These are phyloP conservation scores for Hylodesmum podocarpum DNA, from an alignment of 306 rosid genomes.

Conservation along the genomic window DNA sequence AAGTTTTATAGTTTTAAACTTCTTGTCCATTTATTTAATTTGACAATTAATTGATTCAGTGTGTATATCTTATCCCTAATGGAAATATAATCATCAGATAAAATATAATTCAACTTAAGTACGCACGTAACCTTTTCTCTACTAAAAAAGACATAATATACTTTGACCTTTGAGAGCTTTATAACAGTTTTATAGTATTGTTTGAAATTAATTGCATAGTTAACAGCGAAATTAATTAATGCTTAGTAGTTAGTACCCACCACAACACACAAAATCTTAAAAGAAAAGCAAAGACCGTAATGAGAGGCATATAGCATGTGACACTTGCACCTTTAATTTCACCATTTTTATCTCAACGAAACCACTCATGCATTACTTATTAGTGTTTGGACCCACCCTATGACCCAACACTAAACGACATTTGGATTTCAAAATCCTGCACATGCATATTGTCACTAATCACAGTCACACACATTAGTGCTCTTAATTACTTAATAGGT, in stretches of 20 bases:
- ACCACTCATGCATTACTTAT: background rate
- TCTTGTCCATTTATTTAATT: background rate
- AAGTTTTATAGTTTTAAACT: background rate
- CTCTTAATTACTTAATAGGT: background rate
- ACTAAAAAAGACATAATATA: background rate
- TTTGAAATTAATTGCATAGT: background rate
- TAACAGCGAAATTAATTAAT: background rate
- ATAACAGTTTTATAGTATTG: background rate
- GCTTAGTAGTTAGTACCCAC: background rate
- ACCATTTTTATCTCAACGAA: background rate
- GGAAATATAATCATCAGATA: background rate
- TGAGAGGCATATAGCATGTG: conserved; percentile 13
- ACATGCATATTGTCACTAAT: background rate
- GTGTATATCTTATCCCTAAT: background rate
- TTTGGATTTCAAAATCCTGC: background rate
- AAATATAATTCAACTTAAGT: background rate
- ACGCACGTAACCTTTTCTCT: background rate
- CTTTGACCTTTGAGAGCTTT: background rate
- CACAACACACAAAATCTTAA: background rate
- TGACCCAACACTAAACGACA: background rate
- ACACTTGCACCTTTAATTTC: background rate
- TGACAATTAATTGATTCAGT: background rate
- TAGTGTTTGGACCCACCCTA: background rate
- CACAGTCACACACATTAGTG: background rate
- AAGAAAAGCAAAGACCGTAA: background rate